Base-by-base conservation (phyloP, 2,329 filamentous ascomycete species). In the Daldinia sp. region DNA sequence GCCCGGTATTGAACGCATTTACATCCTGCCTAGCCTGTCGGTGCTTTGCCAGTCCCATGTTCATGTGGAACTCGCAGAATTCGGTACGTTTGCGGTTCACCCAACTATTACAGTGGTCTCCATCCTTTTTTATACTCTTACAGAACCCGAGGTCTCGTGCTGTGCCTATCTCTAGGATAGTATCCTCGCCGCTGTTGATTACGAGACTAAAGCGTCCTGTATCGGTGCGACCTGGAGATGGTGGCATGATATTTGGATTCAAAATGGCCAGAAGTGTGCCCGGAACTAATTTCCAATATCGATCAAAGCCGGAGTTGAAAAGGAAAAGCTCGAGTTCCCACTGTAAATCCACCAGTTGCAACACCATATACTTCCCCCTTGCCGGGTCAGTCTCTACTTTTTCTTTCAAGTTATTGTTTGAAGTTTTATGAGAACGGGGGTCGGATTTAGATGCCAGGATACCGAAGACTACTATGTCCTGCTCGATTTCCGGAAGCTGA, bases 181-280 rank as follows among this genome's bases (percentile, higher is more conserved):
- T 94, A 73, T 99, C 95, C 30, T 90, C 91, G 32, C 92, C 93
- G 47, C 91, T 94, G 63, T 90, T 91, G 66, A 99, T 85, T 11
- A 93, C 91, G 3, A 99, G 82, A 50, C 89, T 92, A 78, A 98
- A 99, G 29, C 88, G 87, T 23, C 93, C 93, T 0, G 91, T 94
- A 66, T 94, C 91, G 13, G 87, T 83, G 63, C 88, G 88, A 17
- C 89, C 86, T 1, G 87, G 87, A 0, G 91, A 90, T 0, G 94
- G 94, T 2, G 94, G 93, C 88, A 99, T 92, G 70, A 98, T 90
- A 15, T 83, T 88, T 1, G 95, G 95, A 73, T 99, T 99, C 27
- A 99, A 82, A 23, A 99, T 91, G 4, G 94, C 95, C 58, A 99
- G 83, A 1, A 98, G 85, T 0, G 94, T 97, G n/a, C 95, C 95